phyloP scores from a whole-genome alignment of 139 green algal genomes.

The Coelastrella sp. region DNA sequence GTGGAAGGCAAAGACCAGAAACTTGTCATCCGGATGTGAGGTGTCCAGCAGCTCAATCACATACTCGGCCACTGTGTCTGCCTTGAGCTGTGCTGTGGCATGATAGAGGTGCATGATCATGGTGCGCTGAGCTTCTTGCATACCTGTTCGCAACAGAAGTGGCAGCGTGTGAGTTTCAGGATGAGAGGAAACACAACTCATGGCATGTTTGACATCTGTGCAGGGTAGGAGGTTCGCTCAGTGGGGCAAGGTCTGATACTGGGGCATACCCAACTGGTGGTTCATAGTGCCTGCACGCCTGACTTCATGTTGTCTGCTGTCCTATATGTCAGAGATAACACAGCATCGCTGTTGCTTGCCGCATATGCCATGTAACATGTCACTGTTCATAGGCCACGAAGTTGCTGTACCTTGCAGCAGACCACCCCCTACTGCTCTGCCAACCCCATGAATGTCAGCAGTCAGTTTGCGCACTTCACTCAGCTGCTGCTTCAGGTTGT shows the following conservation, averaged over 20 bases:
- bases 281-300: too few species aligned
- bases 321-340: too few species aligned
- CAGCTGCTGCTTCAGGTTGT: conserved; percentile 45
- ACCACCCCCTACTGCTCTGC: not conserved
- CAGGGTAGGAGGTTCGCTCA: too few species aligned
- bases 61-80: conserved; percentile 68
- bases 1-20: conserved; percentile 97
- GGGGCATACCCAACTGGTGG: too few species aligned
- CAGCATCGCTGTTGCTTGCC: not conserved
- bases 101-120: conserved; percentile 77
- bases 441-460: conserved; percentile 35
- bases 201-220: too few species aligned
- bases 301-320: too few species aligned
- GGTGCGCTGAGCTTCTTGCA: conserved; percentile 45
- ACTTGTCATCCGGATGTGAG: conserved; percentile 80
- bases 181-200: too few species aligned
- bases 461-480: conserved; percentile 36
- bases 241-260: too few species aligned
- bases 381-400: too few species aligned
- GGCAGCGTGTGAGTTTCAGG: too few species aligned
- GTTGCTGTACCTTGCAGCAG: conserved; percentile 45
- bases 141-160: not conserved
- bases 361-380: not conserved
- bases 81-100: conserved; percentile 78
- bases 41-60: conserved; percentile 67